Conservation (phyloP, 2,329 filamentous ascomycete species). For the Chrysosporium queenslandicum region DNA sequence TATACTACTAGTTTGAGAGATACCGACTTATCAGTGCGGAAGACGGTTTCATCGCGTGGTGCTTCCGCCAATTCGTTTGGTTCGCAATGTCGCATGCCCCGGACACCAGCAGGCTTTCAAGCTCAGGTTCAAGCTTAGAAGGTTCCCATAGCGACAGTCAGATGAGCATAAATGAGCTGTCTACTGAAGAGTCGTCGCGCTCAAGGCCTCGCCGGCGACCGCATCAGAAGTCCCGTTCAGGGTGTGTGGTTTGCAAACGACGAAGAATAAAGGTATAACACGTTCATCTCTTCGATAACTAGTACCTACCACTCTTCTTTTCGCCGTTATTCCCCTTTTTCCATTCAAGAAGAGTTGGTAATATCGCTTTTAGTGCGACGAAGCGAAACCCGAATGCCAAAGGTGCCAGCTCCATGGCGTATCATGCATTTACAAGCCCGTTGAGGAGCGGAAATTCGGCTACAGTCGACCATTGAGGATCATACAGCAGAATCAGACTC, state of each 20-base stretch:
- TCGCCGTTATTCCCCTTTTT: not conserved
- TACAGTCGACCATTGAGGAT: constrained; percentile 6
- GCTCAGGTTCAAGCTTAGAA: too few relatives aligned
- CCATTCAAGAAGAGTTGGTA: not conserved
- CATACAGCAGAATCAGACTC: not conserved
- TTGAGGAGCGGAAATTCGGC: constrained; percentile 11
- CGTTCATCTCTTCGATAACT: too few relatives aligned
- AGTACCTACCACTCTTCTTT: too few relatives aligned
- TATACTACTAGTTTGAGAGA: too few relatives aligned
- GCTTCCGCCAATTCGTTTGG: too few relatives aligned
- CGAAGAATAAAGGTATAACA: constrained; percentile 26
- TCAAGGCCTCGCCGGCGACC: not conserved
- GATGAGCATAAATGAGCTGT: not conserved
- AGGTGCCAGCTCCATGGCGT: constrained; percentile 22
- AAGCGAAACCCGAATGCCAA: constrained; percentile 22
- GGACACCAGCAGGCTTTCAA: too few relatives aligned
- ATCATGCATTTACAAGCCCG: constrained; percentile 20
- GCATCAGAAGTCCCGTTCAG: constrained; percentile 25
- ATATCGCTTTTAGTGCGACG: constrained; percentile 23
- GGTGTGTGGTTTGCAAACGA: constrained; percentile 25
- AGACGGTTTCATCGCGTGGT: too few relatives aligned
- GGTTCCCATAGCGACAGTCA: not conserved
- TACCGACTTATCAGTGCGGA: too few relatives aligned
- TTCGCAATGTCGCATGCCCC: too few relatives aligned
- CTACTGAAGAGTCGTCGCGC: not conserved